A percentile compares a stretch with the other conserved stretches of the same genome.
phyloP scores from a whole-genome alignment of 495 filamentous ascomycete species.

The Lasiosphaeris hirsuta region DNA sequence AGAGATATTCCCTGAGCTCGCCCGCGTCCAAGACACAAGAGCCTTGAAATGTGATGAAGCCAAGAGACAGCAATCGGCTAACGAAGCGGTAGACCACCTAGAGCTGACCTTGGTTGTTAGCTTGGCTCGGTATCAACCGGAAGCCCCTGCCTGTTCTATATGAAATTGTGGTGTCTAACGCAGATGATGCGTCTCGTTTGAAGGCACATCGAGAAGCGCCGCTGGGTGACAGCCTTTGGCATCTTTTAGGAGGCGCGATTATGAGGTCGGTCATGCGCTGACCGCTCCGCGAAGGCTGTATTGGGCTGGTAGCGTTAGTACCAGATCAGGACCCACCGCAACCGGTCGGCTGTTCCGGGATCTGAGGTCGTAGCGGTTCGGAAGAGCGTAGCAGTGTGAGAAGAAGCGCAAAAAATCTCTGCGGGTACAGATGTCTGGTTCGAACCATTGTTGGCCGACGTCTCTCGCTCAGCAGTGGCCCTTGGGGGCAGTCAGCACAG shows the following conservation, averaged over 20 bases:
- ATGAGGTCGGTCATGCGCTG: background rate
- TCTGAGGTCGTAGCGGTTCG: conserved; percentile 20
- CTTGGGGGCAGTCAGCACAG: no score
- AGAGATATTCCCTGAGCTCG: background rate
- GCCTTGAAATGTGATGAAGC: background rate
- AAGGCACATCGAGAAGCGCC: no score
- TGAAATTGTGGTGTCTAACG: no score
- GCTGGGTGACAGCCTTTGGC: no score
- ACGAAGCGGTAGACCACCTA: no score
- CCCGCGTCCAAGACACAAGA: no score
- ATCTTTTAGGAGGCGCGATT: background rate
- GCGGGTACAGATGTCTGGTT: background rate
- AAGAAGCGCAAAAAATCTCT: background rate
- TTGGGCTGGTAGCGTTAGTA: background rate
- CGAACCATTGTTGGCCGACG: conserved; percentile 1
- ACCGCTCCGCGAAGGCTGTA: background rate
- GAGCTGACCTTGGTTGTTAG: no score
- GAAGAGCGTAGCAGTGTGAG: conserved; percentile 17
- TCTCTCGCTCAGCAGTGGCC: no score
- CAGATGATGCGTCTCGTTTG: no score
- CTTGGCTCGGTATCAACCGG: no score
- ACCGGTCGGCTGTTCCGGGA: conserved; percentile 18
- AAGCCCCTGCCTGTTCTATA: no score
- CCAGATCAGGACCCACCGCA: conserved; percentile 5
- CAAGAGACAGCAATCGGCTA: background rate